phyloP scores from a whole-genome alignment of 345 rosid species.

The Ceriops zippeliana region DNA sequence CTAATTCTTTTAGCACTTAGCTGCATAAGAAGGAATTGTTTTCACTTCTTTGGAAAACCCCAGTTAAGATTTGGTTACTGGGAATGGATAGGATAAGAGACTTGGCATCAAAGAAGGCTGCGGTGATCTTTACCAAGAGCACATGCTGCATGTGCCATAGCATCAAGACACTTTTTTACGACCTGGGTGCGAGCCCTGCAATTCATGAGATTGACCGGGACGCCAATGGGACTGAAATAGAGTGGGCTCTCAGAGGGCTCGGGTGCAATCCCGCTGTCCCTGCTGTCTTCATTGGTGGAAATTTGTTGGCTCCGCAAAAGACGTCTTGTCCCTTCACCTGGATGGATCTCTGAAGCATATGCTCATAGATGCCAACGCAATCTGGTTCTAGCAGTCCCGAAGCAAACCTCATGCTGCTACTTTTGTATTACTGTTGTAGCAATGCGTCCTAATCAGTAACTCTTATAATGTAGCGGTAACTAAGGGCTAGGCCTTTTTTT shows the following conservation, averaged over 20 bases:
- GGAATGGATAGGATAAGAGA: conserved; percentile 74
- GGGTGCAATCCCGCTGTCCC: conserved; percentile 86
- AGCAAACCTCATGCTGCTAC: background rate
- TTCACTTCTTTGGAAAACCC: conserved; percentile 3
- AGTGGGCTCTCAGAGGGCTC: conserved; percentile 57
- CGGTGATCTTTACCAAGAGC: conserved; percentile 96
- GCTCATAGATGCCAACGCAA: conserved; percentile 91
- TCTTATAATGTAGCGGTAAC: conserved; percentile 22
- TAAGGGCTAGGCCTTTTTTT: conserved; percentile 33
- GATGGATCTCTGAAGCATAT: conserved; percentile 88
- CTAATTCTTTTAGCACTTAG: conserved; percentile 3
- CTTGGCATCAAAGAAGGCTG: conserved; percentile 82
- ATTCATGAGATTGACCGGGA: conserved; percentile 88
- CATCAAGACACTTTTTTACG: conserved; percentile 87
- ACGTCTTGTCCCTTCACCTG: conserved; percentile 80
- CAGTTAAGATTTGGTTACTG: background rate
- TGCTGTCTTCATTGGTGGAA: conserved; percentile 94
- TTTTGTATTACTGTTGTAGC: too few species aligned
- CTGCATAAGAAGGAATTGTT: conserved; percentile 6
- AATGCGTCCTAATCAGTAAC: conserved; percentile 6
- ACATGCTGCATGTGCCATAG: conserved; percentile 97
- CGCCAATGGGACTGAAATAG: conserved; percentile 74
- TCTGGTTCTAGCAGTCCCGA: conserved; percentile 63
- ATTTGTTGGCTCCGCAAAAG: conserved; percentile 84
- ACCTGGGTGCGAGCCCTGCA: conserved; percentile 93